phyloP scores from a whole-genome alignment of 495 filamentous ascomycete species.

The Thermochaetoides thermophila region DNA sequence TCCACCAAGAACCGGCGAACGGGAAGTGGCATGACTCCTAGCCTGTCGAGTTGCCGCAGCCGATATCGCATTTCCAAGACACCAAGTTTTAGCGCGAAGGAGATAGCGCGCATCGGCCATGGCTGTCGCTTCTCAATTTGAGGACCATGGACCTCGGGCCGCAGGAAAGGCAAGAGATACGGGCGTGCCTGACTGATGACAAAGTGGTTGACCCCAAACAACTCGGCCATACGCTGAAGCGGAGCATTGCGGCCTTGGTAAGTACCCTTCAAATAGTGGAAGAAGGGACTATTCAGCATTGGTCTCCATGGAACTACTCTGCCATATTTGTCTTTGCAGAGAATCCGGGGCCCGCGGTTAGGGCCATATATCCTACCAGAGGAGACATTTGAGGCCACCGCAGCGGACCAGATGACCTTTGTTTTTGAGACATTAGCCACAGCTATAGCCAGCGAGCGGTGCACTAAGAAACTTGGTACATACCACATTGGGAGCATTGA shows the following conservation, averaged over 20 bases:
- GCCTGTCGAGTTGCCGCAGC: conserved; percentile 63
- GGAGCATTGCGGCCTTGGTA: conserved; percentile 69
- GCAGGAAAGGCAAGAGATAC: conserved; percentile 73
- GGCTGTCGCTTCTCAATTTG: conserved; percentile 40
- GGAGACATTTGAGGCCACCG: conserved; percentile 79
- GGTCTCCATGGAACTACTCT: too few relatives aligned
- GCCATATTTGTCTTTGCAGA: conserved; percentile 72
- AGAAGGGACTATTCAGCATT: conserved; percentile 54
- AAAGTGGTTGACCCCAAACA: conserved; percentile 91
- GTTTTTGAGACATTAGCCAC: not conserved
- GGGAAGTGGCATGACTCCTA: conserved; percentile 52
- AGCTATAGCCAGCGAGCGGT: not conserved
- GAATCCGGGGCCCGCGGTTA: conserved; percentile 46
- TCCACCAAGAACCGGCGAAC: conserved; percentile 73
- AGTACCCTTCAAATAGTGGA: conserved; percentile 49
- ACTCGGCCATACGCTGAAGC: conserved; percentile 66
- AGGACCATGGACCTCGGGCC: conserved; percentile 64
- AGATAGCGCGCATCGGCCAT: conserved; percentile 39
- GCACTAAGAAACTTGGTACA: conserved; percentile 16
- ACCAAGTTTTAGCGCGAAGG: conserved; percentile 52
- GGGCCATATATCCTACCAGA: conserved; percentile 47
- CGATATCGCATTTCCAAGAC: conserved; percentile 70
- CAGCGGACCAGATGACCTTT: conserved; percentile 82
- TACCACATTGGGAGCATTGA: conserved; percentile 90
- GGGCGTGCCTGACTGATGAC: conserved; percentile 66